A percentile compares a stretch with the other conserved stretches of the same genome.
These are phyloP conservation scores for Urochloa ruziziensis DNA, from an alignment of 176 grass and related monocot species.

Conservation along the genomic window DNA sequence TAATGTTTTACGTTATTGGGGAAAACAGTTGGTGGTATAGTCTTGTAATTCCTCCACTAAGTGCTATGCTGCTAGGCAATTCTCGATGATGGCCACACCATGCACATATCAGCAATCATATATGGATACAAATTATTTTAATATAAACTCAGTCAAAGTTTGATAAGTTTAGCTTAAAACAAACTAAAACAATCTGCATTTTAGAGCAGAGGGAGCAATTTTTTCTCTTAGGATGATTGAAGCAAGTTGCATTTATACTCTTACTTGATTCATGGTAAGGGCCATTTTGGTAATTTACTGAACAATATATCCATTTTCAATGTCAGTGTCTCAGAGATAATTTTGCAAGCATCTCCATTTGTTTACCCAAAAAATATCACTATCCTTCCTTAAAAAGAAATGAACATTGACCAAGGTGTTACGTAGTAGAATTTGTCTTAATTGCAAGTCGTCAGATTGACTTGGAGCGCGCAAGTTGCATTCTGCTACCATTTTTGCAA, in stretches of 20 bases:
- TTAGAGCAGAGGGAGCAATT: too few relatives aligned
- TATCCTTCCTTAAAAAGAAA: not conserved
- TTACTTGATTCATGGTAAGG: not conserved
- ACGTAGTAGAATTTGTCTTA: not conserved
- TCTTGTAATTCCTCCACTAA: too few relatives aligned
- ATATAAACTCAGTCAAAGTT: too few relatives aligned
- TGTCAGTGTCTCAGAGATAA: not conserved
- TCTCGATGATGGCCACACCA: too few relatives aligned
- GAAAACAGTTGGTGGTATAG: too few relatives aligned
- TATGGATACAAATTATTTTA: too few relatives aligned
- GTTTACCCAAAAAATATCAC: not conserved
- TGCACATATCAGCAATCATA: too few relatives aligned
- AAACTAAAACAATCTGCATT: too few relatives aligned
- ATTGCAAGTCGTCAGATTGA: not conserved
- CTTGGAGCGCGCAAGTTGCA: not conserved
- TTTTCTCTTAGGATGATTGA: not conserved
- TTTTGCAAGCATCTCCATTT: not conserved
- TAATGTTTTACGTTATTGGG: too few relatives aligned
- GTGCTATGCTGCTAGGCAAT: too few relatives aligned
- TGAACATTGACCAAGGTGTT: not conserved
- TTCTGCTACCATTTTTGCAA: not conserved
- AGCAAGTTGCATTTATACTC: not conserved
- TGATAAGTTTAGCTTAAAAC: too few relatives aligned
- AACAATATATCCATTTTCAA: not conserved
- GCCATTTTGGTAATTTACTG: not conserved